Evolutionary conservation across 805 yeast genomes (phyloP).

Genomic region (Teunomyces funiuensis): DNA sequence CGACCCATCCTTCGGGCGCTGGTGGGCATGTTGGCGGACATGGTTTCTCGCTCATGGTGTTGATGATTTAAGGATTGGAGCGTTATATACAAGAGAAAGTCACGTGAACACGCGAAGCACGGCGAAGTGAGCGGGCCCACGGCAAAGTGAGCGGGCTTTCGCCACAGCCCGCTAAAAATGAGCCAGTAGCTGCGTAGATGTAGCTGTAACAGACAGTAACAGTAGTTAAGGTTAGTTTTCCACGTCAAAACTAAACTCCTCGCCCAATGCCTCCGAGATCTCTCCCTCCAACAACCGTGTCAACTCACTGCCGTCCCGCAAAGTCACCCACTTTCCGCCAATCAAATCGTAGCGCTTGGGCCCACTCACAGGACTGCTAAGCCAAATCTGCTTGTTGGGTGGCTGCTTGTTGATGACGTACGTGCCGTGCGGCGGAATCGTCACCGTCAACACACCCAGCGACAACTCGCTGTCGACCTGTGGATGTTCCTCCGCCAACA

Average conservation of each 20-base stretch:
- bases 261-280: conserved; percentile 27
- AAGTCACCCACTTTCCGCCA: conserved; percentile 73
- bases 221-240: conserved; percentile 1
- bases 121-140: too few species aligned
- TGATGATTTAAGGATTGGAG: too few species aligned
- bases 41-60: not conserved
- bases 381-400: conserved; percentile 96
- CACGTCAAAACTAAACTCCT: conserved; percentile 14
- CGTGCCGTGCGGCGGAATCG: conserved; percentile 69
- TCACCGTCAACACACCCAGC: conserved; percentile 84
- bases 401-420: conserved; percentile 97
- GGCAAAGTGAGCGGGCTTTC: too few species aligned
- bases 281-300: conserved; percentile 36
- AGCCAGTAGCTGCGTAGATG: not conserved
- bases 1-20: conserved; percentile 28
- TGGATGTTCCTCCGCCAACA: conserved; percentile 59
- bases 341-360: conserved; percentile 76
- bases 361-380: conserved; percentile 89
- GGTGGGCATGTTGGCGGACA: too few species aligned
- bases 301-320: conserved; percentile 56
- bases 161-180: too few species aligned
- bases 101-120: too few species aligned
- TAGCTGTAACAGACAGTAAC: not conserved
- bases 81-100: conserved; percentile 1
- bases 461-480: conserved; percentile 74